Evolutionary conservation across 2,329 filamentous ascomycete genomes (phyloP).

Genomic region (Diaporthe caulivora): DNA sequence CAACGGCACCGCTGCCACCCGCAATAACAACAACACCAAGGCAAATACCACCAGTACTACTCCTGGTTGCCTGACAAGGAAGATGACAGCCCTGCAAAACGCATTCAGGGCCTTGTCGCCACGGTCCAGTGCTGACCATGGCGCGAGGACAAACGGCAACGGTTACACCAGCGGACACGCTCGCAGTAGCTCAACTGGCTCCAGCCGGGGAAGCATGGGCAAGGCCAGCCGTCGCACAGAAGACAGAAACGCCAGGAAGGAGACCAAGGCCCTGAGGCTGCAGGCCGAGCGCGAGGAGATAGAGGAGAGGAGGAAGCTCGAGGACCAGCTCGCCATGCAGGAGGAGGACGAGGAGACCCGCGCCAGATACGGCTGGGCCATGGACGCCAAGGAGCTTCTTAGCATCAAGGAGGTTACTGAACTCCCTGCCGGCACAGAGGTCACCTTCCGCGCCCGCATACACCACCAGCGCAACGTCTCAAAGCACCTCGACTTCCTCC

Average conservation of each 20-base stretch:
- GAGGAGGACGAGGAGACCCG: conserved; percentile 48
- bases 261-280: conserved; percentile 43
- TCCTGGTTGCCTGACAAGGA: neutral
- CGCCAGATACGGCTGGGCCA: conserved; percentile 47
- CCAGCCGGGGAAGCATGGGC: conserved; percentile 17
- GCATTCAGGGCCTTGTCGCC: conserved; percentile 40
- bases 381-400: conserved; percentile 45
- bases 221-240: conserved; percentile 41
- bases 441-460: conserved; percentile 78
- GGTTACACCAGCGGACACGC: conserved; percentile 5
- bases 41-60: neutral
- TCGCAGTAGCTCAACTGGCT: conserved; percentile 26
- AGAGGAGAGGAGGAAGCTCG: conserved; percentile 49
- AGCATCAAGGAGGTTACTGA: conserved; percentile 62
- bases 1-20: neutral
- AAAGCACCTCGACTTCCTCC: conserved; percentile 84
- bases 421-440: conserved; percentile 67
- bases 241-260: conserved; percentile 50
- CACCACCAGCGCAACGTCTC: conserved; percentile 87
- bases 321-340: conserved; percentile 49
- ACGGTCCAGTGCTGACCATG: conserved; percentile 33
- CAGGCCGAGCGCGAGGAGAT: conserved; percentile 44
- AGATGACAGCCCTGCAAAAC: conserved; percentile 39
- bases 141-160: neutral
- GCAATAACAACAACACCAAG: neutral